Percentiles rank a stretch among this genome's conserved stretches.
Conservation (phyloP, 768 basidiomycete genomes). For the Mycena maculata region DNA sequence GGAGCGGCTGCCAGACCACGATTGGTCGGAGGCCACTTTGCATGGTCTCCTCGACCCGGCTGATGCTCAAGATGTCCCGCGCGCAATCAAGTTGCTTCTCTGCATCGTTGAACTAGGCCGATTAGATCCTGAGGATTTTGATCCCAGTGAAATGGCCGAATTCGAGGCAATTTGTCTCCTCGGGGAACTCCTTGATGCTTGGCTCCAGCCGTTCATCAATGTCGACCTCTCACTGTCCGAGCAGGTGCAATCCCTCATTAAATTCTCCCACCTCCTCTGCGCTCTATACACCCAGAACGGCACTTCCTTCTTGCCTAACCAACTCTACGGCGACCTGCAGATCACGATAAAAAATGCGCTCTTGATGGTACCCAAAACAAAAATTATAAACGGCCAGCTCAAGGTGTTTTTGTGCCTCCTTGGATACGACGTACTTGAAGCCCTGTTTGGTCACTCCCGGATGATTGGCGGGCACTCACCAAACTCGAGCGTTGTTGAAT, state of each 20-base stretch:
- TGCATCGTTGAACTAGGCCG: constrained; percentile 13
- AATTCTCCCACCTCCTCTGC: constrained; percentile 22
- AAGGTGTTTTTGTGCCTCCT: constrained; percentile 24
- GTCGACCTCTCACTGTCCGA: constrained; percentile 22
- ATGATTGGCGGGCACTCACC: constrained; percentile 34
- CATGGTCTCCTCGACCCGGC: constrained; percentile 29
- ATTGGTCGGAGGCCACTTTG: constrained; percentile 4
- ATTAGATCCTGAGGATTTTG: neutral
- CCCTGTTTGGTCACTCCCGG: constrained; percentile 28
- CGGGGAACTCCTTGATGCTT: constrained; percentile 15
- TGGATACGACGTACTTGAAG: constrained; percentile 36
- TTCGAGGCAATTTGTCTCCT: constrained; percentile 21
- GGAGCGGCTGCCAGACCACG: neutral
- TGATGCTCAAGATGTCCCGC: constrained; percentile 34
- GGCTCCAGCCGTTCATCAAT: constrained; percentile 31
- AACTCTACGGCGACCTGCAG: constrained; percentile 34
- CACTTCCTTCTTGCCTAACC: constrained; percentile 27
- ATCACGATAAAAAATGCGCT: constrained; percentile 34
- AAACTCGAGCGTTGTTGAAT: neutral
- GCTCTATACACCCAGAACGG: constrained; percentile 10
- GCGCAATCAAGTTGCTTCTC: constrained; percentile 29
- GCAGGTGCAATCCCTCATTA: constrained; percentile 22
- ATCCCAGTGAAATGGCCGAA: constrained; percentile 1
- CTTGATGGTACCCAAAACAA: constrained; percentile 23
- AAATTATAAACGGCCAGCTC: constrained; percentile 8